These are phyloP conservation scores for Chrysopogon serrulatus DNA, from an alignment of 176 grass and related monocot species.

Conservation along the genomic window DNA sequence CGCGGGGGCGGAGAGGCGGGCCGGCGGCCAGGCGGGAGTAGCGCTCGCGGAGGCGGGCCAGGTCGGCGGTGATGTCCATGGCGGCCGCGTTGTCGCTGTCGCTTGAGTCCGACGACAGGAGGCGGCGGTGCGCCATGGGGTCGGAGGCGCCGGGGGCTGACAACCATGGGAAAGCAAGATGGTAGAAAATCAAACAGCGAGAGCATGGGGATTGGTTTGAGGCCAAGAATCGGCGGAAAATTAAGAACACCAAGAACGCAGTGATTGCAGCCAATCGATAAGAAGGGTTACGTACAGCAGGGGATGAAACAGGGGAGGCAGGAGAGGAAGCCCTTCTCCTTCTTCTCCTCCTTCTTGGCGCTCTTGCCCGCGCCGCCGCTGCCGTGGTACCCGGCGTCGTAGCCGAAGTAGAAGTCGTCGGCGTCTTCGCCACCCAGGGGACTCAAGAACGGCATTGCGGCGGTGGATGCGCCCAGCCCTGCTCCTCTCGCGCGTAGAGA, in stretches of 20 bases:
- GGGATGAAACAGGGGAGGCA: conserved; percentile 50
- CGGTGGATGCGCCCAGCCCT: neutral
- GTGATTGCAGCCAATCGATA: neutral
- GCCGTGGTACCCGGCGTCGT: conserved; percentile 29
- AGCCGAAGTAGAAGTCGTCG: conserved; percentile 47
- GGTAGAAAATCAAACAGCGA: neutral
- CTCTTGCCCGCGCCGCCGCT: conserved; percentile 24
- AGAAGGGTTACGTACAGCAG: conserved; percentile 29
- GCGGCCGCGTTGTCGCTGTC: conserved; percentile 39
- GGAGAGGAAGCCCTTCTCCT: conserved; percentile 43
- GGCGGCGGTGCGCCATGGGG: conserved; percentile 35
- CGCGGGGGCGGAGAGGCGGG: conserved; percentile 39
- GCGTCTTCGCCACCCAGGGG: conserved; percentile 20
- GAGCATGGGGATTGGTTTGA: neutral
- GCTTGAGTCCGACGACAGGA: conserved; percentile 47
- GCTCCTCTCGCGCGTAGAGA: neutral
- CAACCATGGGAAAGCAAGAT: neutral
- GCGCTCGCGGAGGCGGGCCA: conserved; percentile 35
- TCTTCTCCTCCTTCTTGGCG: no score
- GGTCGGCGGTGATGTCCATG: conserved; percentile 38
- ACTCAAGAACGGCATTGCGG: conserved; percentile 39
- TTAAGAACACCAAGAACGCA: neutral
- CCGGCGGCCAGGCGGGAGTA: conserved; percentile 43
- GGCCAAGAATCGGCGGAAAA: neutral
- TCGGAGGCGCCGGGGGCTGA: conserved; percentile 33